These are phyloP conservation scores for Brassica juncea DNA, from an alignment of 345 rosid genomes.

Conservation along the genomic window DNA sequence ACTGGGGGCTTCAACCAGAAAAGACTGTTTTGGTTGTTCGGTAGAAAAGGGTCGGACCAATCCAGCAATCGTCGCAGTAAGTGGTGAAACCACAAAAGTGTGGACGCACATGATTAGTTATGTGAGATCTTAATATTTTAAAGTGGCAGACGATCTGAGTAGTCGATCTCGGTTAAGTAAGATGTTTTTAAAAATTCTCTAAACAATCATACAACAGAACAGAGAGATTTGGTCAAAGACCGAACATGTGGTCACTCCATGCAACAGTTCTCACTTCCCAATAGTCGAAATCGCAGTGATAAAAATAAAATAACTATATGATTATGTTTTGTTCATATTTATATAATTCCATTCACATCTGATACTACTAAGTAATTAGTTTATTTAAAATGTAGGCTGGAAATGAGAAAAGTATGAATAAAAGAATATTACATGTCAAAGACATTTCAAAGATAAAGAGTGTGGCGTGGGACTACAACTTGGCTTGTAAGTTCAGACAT, in stretches of 20 bases:
- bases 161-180: conserved; percentile 8
- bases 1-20: no score
- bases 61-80: conserved; percentile 4
- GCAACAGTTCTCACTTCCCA: conserved; percentile 26
- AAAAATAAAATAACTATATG: neutral
- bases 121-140: neutral
- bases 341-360: conserved; percentile 18
- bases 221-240: conserved; percentile 35
- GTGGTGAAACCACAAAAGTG: conserved; percentile 12
- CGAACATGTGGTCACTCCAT: conserved; percentile 32
- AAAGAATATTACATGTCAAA: conserved; percentile 23
- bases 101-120: neutral
- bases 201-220: neutral
- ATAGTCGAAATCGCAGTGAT: neutral
- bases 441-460: conserved; percentile 27
- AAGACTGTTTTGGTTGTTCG: neutral
- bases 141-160: conserved; percentile 14
- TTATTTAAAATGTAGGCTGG: conserved; percentile 1
- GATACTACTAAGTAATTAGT: neutral
- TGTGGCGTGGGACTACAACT: conserved; percentile 34
- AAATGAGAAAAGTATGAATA: neutral
- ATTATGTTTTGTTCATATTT: neutral
- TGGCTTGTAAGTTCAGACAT: conserved; percentile 41
- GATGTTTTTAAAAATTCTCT: neutral
- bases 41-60: neutral